These are phyloP conservation scores for Coemansia erecta DNA, from an alignment of 192 early-diverging fungal genomes.

Conservation along the genomic window DNA sequence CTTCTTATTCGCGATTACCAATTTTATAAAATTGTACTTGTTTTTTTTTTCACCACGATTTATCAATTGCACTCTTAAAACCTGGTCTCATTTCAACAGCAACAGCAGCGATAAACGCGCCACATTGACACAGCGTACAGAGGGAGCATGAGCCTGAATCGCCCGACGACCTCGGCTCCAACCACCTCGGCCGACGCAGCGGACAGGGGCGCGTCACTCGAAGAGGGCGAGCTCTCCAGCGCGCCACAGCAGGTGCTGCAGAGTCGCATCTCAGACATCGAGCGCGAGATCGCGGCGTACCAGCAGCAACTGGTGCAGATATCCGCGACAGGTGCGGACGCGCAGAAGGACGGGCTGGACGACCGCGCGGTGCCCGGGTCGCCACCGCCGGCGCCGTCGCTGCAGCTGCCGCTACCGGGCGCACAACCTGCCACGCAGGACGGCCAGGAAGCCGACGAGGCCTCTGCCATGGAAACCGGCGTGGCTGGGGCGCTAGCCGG, in stretches of 20 bases:
- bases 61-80: too few species aligned
- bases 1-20: too few species aligned
- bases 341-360: not conserved
- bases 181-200: too few species aligned
- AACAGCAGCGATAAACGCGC: slow-evolving; percentile 2
- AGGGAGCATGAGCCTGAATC: not conserved
- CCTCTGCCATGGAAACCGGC: too few species aligned
- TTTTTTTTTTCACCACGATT: not conserved
- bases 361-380: slow-evolving; percentile 37
- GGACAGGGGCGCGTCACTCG: slow-evolving; percentile 21
- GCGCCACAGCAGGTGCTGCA: slow-evolving; percentile 13
- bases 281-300: slow-evolving; percentile 39
- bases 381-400: too few species aligned
- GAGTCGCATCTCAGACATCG: slow-evolving; percentile 41
- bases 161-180: not conserved
- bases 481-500: too few species aligned
- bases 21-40: too few species aligned
- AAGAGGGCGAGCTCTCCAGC: slow-evolving; percentile 36
- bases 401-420: too few species aligned
- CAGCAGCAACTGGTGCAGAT: slow-evolving; percentile 35
- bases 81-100: too few species aligned
- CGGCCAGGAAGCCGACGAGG: too few species aligned
- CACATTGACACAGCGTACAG: not conserved
- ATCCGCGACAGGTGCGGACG: not conserved
- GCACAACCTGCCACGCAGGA: too few species aligned